Conservation (phyloP, 2,329 filamentous ascomycete species). For the Microsporum ferrugineum region DNA sequence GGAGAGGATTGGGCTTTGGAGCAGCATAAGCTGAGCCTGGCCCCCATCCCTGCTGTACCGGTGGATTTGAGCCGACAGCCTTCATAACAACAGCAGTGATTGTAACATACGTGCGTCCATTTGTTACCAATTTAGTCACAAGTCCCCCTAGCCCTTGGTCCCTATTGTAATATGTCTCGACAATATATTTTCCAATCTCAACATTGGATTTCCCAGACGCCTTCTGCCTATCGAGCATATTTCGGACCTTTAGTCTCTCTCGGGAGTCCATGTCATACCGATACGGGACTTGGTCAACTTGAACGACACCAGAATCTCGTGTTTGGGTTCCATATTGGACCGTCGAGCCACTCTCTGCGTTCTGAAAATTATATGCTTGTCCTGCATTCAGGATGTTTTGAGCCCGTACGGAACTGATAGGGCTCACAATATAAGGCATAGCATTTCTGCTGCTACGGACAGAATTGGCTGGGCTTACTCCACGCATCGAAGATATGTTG, state of each 20-base stretch:
- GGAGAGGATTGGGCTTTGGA: neutral
- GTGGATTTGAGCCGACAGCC: slow-evolving; percentile 8
- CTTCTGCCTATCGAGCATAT: slow-evolving; percentile 2
- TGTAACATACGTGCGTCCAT: slow-evolving; percentile 5
- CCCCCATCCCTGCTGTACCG: neutral
- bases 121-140: slow-evolving; percentile 13
- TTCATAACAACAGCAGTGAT: slow-evolving; percentile 12
- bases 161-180: slow-evolving; percentile 5
- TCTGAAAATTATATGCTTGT: neutral
- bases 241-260: slow-evolving; percentile 2
- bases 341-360: neutral
- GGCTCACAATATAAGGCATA: neutral
- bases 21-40: neutral
- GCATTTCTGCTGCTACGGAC: neutral
- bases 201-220: slow-evolving; percentile 7
- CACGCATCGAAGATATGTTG: neutral
- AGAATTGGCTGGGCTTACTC: neutral
- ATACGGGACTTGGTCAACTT: neutral
- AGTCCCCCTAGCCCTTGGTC: slow-evolving; percentile 11
- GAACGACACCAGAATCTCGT: neutral
- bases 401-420: neutral
- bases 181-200: slow-evolving; percentile 13
- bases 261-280: slow-evolving; percentile 1
- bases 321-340: neutral
- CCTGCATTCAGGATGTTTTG: neutral